Base-by-base conservation (phyloP, 352 stramenopile species). In the Peronospora belbahrii region DNA sequence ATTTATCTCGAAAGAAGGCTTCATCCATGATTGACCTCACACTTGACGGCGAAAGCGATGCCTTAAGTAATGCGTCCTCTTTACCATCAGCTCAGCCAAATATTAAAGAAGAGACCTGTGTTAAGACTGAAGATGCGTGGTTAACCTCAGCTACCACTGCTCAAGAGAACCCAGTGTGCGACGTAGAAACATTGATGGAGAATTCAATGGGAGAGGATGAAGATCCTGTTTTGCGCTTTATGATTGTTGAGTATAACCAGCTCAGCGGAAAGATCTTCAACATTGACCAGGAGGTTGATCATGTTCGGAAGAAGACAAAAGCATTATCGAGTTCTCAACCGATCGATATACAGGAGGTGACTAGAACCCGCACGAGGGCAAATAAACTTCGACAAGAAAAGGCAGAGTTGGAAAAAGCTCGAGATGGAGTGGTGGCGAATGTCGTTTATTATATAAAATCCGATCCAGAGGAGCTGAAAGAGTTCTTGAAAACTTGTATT, bases 201-300 rank as follows among this genome's bases (percentile, higher is more conserved):
- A 58, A 65, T 35, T 49, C 42, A 14, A 55, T 69, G 46, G 60
- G 60, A 8, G 52, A 66, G 0, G 59, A 84, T n/a, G 69, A 74
- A 40, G 75, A 87, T 33, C 49, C 63, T n/a, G 40, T 83, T 20
- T 52, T 72, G 47, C 52, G 56, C 7, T 71, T 53, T 10, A 77
- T 83, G 68, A 65, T 85, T 14, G 42, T 45, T 18, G 62, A 83
- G 47, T 88, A 88, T 65, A 82, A 83, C 34, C 52, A 52, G 0
- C 31, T 77, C 17, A 85, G 59, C 37, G 48, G 52, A 6, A 56
- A 57, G 10, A 72, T 85, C n/a, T 69, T 62, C 24, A 56, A 63
- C 19, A 64, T 65, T 37, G 63, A 85, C n/a, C 56, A 70, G 22
- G 46, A 76, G 31, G 43, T 55, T 2, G 48, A 61, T 0, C 28